Conservation (phyloP, 2,329 filamentous ascomycete species). For the Diaporthe vaccinii region DNA sequence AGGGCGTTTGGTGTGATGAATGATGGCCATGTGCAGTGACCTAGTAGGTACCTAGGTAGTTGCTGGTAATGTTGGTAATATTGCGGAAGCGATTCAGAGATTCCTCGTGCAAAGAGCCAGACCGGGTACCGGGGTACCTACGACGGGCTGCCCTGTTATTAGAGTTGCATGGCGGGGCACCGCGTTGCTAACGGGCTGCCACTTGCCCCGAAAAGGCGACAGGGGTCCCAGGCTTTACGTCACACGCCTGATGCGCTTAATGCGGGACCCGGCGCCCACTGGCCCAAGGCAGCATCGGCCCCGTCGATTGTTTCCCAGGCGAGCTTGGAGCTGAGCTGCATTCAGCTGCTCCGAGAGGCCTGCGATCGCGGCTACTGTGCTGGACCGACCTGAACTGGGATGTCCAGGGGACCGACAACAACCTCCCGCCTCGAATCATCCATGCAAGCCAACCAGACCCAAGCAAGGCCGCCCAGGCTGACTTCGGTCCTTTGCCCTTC, state of each 20-base stretch:
- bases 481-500: constrained; percentile 13
- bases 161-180: constrained; percentile 9
- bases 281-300: neutral
- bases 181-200: neutral
- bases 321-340: constrained; percentile 26
- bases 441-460: constrained; percentile 19
- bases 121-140: neutral
- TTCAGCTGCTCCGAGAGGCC: constrained; percentile 1
- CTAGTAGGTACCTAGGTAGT: neutral
- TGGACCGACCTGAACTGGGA: neutral
- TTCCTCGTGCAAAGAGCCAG: neutral
- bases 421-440: constrained; percentile 16
- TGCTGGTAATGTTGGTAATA: neutral
- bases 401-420: constrained; percentile 17
- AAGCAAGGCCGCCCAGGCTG: constrained; percentile 26
- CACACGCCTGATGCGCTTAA: constrained; percentile 20
- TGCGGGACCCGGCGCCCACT: neutral
- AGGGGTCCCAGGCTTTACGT: constrained; percentile 27
- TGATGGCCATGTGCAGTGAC: neutral
- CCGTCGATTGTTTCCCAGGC: constrained; percentile 11
- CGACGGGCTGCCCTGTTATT: neutral
- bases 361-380: constrained; percentile 9
- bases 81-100: neutral
- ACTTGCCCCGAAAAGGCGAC: neutral
- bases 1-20: neutral